Conservation (phyloP, 805 yeast genomes). For the Candida pseudoglaebosa region DNA sequence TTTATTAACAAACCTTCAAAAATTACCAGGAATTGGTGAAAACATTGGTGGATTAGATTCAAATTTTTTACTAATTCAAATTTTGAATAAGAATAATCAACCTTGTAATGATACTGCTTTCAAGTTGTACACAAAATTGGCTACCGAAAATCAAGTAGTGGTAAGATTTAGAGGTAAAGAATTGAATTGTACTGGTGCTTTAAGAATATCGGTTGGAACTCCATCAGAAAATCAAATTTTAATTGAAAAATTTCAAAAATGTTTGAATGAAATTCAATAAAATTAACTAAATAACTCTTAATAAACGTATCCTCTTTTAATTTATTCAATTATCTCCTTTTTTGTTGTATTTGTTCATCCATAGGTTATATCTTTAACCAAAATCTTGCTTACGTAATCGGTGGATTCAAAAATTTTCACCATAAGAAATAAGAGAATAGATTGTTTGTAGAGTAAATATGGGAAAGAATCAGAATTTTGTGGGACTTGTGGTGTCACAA, state of each 20-base stretch:
- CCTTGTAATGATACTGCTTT: conserved; percentile 71
- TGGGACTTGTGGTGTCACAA: conserved; percentile 91
- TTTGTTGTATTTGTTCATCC: too few relatives aligned
- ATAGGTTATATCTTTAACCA: too few relatives aligned
- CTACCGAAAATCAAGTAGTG: conserved; percentile 71
- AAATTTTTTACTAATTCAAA: conserved; percentile 74
- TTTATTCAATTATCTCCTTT: too few relatives aligned
- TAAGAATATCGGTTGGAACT: conserved; percentile 87
- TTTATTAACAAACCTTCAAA: conserved; percentile 51
- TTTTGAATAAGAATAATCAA: conserved; percentile 55
- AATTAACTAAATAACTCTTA: too few relatives aligned
- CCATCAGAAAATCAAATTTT: conserved; percentile 62
- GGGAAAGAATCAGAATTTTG: conserved; percentile 80
- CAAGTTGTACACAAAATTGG: conserved; percentile 62
- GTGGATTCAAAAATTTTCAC: too few relatives aligned
- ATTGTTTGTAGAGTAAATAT: conserved; percentile 39
- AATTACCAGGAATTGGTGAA: conserved; percentile 62
- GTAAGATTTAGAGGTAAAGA: conserved; percentile 90
- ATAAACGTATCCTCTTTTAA: too few relatives aligned
- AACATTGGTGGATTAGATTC: conserved; percentile 83
- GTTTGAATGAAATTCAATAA: conserved; percentile 15
- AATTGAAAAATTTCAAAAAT: conserved; percentile 42
- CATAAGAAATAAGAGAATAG: too few relatives aligned
- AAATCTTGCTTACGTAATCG: too few relatives aligned
- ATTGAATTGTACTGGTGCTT: conserved; percentile 81